Conservation (phyloP, 495 filamentous ascomycete genomes). For the Aspergillus biplanus region DNA sequence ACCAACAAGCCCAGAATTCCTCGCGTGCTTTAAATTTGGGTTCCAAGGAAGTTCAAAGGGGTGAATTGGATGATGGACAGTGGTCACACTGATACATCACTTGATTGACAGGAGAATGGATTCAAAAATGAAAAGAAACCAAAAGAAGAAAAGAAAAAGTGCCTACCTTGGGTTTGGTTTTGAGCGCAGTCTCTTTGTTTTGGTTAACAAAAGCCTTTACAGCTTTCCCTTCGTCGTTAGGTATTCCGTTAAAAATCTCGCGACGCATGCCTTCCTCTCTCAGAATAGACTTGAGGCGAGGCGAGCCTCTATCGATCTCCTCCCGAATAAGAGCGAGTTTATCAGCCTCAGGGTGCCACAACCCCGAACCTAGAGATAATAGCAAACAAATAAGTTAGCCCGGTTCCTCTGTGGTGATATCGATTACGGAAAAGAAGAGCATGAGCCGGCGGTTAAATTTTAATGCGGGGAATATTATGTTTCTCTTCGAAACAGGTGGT, state of each 20-base stretch:
- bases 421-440: neutral
- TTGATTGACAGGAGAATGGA: neutral
- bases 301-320: constrained; percentile 71
- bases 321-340: constrained; percentile 66
- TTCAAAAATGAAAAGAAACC: constrained; percentile 3
- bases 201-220: constrained; percentile 67
- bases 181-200: constrained; percentile 74
- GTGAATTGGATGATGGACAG: neutral
- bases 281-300: constrained; percentile 67
- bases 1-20: no score
- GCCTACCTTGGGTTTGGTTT: constrained; percentile 82
- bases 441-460: neutral
- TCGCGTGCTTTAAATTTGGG: no score
- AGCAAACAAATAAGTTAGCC: constrained; percentile 11
- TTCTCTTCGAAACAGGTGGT: neutral
- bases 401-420: neutral
- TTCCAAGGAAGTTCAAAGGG: no score
- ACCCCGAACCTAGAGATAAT: constrained; percentile 64
- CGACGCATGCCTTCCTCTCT: constrained; percentile 58
- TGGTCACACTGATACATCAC: neutral
- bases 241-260: constrained; percentile 62
- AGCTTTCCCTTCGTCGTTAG: constrained; percentile 59
- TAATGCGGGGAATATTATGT: neutral
- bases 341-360: constrained; percentile 73
- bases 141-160: neutral